Base-by-base conservation (phyloP, 1,284 basidiomycete species). In the Sporisorium graminicola region DNA sequence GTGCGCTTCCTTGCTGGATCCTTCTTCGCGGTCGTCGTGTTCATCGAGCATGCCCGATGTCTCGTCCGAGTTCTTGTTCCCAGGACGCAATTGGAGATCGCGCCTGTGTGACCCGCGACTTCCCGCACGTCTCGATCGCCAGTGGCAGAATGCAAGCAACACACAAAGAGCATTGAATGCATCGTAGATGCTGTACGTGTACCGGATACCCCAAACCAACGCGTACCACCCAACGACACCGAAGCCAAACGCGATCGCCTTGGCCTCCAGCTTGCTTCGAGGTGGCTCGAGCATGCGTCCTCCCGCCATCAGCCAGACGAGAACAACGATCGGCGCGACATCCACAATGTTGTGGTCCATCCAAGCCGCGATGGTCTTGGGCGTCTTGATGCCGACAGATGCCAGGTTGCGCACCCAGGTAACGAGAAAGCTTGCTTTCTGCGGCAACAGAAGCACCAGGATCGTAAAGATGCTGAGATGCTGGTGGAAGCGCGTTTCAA, bases 331-430 rank as follows among this genome's bases (percentile, higher is more conserved):
- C 5, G 92, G 91, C 1, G 89, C 88, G 14, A 91, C 89, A 57
- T 90, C 89, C 33, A 92, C 73, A 63, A 92, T 89, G 81, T 91
- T 90, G 81, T 94, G 92, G 81, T 94, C 93, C 33, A 80, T 72
- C 70, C 74, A 74, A 8, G 65, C 27, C 8, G 65, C 74, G 6
- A 52, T 43, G 1, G 68, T 82, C 16, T 81, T 79, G 54, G 86
- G 86, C 0, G 86, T 85, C 9, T 62, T 77, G 47, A 82, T 65
- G 6, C 84, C 84, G 78, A 46, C 87, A 82, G 83, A 84, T 8
- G 81, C 62, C 22, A 87, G 69, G 57, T 94, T 96, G 59, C 94
- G 90, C 1, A 92, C 91, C 95, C 95, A 99, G 0, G 97, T 94
- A 0, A 91, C 90, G 20, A 98, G 87, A 7, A 92, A 91, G 0